phyloP scores from a whole-genome alignment of 2,329 filamentous ascomycete genomes.

The Fusarium gaditjirri region DNA sequence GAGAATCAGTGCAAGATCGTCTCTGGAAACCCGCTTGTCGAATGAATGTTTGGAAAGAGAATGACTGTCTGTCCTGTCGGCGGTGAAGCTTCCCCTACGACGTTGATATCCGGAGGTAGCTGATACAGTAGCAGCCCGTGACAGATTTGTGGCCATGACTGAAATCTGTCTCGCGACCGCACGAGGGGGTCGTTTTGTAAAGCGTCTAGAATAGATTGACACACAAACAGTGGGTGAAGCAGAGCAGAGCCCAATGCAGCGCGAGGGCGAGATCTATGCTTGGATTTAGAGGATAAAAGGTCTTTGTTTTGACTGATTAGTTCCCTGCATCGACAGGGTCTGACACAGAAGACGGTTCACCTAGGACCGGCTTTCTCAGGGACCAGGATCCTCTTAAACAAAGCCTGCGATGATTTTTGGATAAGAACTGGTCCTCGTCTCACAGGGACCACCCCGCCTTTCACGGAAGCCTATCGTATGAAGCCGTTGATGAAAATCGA shows the following conservation, averaged over 20 bases:
- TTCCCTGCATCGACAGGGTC: constrained; percentile 43
- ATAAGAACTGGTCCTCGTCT: constrained; percentile 38
- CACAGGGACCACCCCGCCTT: constrained; percentile 44
- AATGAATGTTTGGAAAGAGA: constrained; percentile 32
- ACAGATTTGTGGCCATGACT: constrained; percentile 40
- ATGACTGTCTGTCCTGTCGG: constrained; percentile 32
- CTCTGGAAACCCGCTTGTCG: constrained; percentile 58
- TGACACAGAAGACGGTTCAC: constrained; percentile 45
- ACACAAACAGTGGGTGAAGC: constrained; percentile 21
- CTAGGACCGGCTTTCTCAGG: constrained; percentile 30
- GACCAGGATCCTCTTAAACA: constrained; percentile 36
- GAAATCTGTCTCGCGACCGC: constrained; percentile 20
- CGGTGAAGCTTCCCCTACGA: constrained; percentile 41
- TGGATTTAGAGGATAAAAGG: constrained; percentile 34
- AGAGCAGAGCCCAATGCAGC: constrained; percentile 13
- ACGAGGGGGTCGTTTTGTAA: constrained; percentile 22
- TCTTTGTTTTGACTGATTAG: constrained; percentile 33
- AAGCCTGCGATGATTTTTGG: constrained; percentile 25
- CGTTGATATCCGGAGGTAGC: constrained; percentile 32
- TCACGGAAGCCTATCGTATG: constrained; percentile 37
- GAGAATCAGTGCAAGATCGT: constrained; percentile 52
- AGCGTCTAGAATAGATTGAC: constrained; percentile 38
- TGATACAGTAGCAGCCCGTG: constrained; percentile 42
- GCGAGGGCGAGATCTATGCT: constrained; percentile 33
- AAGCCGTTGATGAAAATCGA: constrained; percentile 34